phyloP scores from a whole-genome alignment of 176 grass and related monocot genomes.

The maize (Zea mays) region DNA sequence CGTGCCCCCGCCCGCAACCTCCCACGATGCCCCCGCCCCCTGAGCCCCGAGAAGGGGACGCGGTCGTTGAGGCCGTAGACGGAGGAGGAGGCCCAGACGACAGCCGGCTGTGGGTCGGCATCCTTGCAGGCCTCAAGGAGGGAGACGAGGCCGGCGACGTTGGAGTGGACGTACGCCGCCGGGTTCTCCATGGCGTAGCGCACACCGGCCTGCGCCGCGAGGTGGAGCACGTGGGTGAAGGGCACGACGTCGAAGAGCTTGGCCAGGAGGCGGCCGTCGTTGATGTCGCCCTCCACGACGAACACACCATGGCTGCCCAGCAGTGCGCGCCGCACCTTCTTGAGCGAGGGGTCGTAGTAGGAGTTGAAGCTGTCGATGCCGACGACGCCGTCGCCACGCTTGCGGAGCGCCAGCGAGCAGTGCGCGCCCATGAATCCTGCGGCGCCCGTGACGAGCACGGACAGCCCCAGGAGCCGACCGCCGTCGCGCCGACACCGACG shows the following conservation, averaged over 20 bases:
- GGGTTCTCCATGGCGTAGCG: constrained; percentile 80
- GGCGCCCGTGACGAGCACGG: constrained; percentile 72
- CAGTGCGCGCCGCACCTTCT: constrained; percentile 60
- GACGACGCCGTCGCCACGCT: constrained; percentile 67
- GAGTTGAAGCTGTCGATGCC: constrained; percentile 75
- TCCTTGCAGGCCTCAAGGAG: constrained; percentile 67
- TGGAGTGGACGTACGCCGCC: constrained; percentile 65
- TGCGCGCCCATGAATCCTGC: constrained; percentile 67
- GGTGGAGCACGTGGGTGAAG: constrained; percentile 77
- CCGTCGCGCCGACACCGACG: no score
- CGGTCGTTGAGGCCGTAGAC: no score
- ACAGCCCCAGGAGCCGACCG: no score
- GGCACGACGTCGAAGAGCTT: constrained; percentile 70
- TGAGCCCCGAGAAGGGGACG: no score
- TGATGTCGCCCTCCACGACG: constrained; percentile 67
- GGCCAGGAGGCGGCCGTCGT: constrained; percentile 57
- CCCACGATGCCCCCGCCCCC: no score
- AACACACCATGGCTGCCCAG: constrained; percentile 54
- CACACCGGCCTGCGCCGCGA: constrained; percentile 76
- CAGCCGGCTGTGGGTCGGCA: constrained; percentile 67
- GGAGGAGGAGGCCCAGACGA: constrained; percentile 68
- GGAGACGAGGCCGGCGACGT: constrained; percentile 62
- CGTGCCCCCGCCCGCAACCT: no score
- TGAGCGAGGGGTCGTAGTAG: constrained; percentile 73
- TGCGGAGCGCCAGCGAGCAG: constrained; percentile 49